phyloP scores from a whole-genome alignment of 768 basidiomycete species.

The Amanita jacksonii region DNA sequence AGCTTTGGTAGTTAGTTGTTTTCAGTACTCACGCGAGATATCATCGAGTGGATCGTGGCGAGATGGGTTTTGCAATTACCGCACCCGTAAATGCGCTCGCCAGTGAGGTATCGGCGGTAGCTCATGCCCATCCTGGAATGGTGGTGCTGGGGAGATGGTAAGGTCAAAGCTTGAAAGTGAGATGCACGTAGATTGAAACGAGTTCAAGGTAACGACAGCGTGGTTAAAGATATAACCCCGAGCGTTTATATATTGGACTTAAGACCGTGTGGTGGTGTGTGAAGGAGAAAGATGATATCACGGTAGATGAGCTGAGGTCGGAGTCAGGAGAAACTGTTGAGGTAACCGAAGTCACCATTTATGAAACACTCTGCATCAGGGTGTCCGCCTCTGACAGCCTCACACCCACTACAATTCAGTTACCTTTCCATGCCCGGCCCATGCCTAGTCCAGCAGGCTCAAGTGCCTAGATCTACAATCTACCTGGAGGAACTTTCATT shows the following conservation, averaged over 20 bases:
- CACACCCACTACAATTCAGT: not conserved
- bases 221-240: not conserved
- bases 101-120: conserved; percentile 79
- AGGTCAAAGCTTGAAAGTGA: not conserved
- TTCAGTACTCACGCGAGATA: conserved; percentile 59
- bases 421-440: not conserved
- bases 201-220: not conserved
- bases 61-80: conserved; percentile 82
- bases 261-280: conserved; percentile 12
- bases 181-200: not conserved
- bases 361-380: conserved; percentile 4
- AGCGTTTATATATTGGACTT: conserved; percentile 7
- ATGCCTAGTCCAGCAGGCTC: not conserved
- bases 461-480: no score
- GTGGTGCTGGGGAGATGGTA: conserved; percentile 20
- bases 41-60: conserved; percentile 85
- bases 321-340: conserved; percentile 8
- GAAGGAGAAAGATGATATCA: conserved; percentile 4
- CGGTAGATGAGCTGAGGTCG: conserved; percentile 7
- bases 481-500: no score
- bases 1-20: conserved; percentile 8
- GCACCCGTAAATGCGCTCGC: conserved; percentile 84
- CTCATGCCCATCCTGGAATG: conserved; percentile 75
- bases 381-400: not conserved
- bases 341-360: conserved; percentile 8